Evolutionary conservation across 441 rosid species (phyloP), one percentile per base, ranked within the genome.

Genomic region (Erysimum cheiri): DNA sequence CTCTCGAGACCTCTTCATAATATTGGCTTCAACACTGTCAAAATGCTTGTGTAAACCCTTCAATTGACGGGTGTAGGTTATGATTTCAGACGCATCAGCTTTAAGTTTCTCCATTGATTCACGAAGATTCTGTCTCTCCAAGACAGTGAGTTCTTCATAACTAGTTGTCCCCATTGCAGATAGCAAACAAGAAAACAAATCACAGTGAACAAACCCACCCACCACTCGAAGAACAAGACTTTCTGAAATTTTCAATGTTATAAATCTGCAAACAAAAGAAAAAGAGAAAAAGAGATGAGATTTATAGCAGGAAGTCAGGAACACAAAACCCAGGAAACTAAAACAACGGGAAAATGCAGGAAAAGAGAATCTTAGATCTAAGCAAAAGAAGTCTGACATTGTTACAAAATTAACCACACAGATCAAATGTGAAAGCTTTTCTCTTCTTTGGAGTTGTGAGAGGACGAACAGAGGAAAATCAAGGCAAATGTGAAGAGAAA

Each of bases 141-240:
- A 14, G 52, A 1, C 31, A 31, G 11, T 10, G 53, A 35, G 10
- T 32, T 37, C 47, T 72, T 64, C 53, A 8, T 2, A 10, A 57
- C 22, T 44, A 35, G 35, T 3, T 17, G 43, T 8, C 17, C 56
- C 76, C 76, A 64, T 71, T 46, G 46, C 35, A 43, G 59, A 3
- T 14, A 64, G 59, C 22, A 64, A 32, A 24, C 19, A n/a, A 31
- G 41, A 39, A 9, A 36, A 3, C 9, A 4, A 29, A 22, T 9
- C 43, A 17, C 39, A 53, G 39, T 40, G 13, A 52, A 15, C 24
- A 26, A 52, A 6, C 50, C 43, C 57, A 63, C 43, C 12, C 8
- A 41, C 37, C 5, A 1, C 24, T 49, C 49, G 3, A 50, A 50
- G 67, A 31, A 10, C 47, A 22, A 49, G 24, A 24, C 48, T 47